Percentiles rank a stretch among this genome's conserved stretches.
phyloP scores from a whole-genome alignment of 257 asterid genomes.

The Solanum peruvianum region DNA sequence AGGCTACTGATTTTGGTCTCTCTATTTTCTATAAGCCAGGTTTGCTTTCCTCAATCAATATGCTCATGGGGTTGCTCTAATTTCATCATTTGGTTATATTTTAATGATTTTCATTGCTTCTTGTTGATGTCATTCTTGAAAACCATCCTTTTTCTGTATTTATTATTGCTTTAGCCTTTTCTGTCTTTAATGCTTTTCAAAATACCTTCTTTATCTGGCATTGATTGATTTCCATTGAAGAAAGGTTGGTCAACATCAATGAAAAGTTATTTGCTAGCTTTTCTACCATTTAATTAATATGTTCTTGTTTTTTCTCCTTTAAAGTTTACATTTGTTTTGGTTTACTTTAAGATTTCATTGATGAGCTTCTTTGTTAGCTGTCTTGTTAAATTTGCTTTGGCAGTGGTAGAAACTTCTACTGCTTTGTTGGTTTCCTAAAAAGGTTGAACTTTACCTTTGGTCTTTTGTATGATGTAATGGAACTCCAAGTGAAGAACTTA shows the following conservation, averaged over 20 bases:
- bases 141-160: not conserved
- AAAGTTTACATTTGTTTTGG: not conserved
- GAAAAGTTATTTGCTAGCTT: not conserved
- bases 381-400: not conserved
- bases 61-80: not conserved
- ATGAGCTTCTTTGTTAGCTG: not conserved
- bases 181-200: not conserved
- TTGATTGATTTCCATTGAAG: not conserved
- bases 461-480: not conserved
- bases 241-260: not conserved
- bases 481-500: not conserved
- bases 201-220: not conserved
- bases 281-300: not conserved
- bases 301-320: not conserved
- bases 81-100: not conserved
- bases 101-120: not conserved
- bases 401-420: not conserved
- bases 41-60: not conserved
- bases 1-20: constrained; percentile 12
- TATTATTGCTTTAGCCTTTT: not conserved
- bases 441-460: not conserved
- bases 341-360: not conserved
- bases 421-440: not conserved
- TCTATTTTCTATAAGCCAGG: constrained; percentile 14
- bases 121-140: not conserved